A percentile compares a stretch with the other conserved stretches of the same genome.
Evolutionary conservation across 75 land plant genomes (phyloP).

Genomic region (Cunninghamia lanceolata): DNA sequence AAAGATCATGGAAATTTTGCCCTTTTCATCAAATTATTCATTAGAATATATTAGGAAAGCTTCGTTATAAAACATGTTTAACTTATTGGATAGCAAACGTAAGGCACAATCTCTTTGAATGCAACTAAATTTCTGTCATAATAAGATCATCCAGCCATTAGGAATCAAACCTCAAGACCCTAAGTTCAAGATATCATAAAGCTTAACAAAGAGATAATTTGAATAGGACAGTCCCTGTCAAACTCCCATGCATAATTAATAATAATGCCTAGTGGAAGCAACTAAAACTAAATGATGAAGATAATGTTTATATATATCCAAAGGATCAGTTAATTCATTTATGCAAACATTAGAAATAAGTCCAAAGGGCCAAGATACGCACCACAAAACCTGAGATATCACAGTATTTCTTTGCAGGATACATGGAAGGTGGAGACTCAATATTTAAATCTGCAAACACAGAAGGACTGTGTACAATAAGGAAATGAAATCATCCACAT

Average conservation of each 20-base stretch:
- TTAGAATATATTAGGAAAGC: not conserved
- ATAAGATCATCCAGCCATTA: not conserved
- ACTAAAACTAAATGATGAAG: not conserved
- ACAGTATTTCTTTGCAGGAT: constrained; percentile 84
- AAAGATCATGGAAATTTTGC: not conserved
- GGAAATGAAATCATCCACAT: not conserved
- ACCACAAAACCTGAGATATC: constrained; percentile 97
- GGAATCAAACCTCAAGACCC: not conserved
- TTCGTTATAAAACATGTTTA: not conserved
- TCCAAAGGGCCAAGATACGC: constrained; percentile 13
- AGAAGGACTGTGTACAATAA: not conserved
- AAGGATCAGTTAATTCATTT: not conserved
- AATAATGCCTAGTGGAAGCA: not conserved
- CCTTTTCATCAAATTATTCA: not conserved
- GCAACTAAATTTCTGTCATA: not conserved
- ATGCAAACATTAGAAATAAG: not conserved
- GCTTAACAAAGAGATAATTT: not conserved
- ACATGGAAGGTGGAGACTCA: constrained; percentile 92
- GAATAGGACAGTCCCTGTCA: not conserved
- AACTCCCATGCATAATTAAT: not conserved
- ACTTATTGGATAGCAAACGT: not conserved
- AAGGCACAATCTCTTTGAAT: not conserved
- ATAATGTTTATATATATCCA: not conserved
- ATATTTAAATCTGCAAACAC: constrained; percentile 69
- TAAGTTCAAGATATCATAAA: not conserved